These are phyloP conservation scores for Gossypium aridum DNA, from an alignment of 441 rosid species.

Conservation along the genomic window DNA sequence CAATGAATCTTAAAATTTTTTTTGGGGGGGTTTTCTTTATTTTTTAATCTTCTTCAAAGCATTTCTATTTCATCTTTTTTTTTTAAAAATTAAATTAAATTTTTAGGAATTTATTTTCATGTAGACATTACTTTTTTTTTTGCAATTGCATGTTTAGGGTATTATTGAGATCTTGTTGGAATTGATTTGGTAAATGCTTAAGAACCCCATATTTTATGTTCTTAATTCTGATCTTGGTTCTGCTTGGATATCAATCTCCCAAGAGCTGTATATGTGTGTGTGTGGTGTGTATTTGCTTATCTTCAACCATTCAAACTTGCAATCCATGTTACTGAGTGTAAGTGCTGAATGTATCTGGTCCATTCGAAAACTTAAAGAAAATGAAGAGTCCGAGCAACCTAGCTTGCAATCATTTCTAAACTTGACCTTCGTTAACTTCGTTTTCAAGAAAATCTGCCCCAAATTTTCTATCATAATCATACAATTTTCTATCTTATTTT, in stretches of 20 bases:
- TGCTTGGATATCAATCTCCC: not conserved
- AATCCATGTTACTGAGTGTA: not conserved
- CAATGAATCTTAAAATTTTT: not conserved
- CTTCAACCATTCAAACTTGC: too few relatives aligned
- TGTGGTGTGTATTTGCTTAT: too few relatives aligned
- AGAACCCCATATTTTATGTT: not conserved
- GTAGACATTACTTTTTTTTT: not conserved
- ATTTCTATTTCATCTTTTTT: not conserved
- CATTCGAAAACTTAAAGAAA: too few relatives aligned
- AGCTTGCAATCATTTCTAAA: not conserved
- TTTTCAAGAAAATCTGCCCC: not conserved
- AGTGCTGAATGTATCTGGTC: too few relatives aligned
- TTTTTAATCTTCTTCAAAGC: not conserved
- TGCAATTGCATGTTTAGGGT: not conserved
- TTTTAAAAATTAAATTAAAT: not conserved
- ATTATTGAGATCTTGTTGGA: not conserved
- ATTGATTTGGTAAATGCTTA: not conserved
- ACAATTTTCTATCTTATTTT: not conserved
- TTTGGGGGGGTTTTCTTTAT: not conserved
- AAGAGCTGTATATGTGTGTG: too few relatives aligned
- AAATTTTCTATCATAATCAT: not conserved
- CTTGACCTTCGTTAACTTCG: not conserved
- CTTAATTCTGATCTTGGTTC: not conserved
- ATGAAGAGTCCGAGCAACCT: too few relatives aligned
- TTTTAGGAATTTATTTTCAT: not conserved